A percentile compares a stretch with the other conserved stretches of the same genome.
phyloP scores from a whole-genome alignment of 352 stramenopile species.

The Globisporangium radiosum region DNA sequence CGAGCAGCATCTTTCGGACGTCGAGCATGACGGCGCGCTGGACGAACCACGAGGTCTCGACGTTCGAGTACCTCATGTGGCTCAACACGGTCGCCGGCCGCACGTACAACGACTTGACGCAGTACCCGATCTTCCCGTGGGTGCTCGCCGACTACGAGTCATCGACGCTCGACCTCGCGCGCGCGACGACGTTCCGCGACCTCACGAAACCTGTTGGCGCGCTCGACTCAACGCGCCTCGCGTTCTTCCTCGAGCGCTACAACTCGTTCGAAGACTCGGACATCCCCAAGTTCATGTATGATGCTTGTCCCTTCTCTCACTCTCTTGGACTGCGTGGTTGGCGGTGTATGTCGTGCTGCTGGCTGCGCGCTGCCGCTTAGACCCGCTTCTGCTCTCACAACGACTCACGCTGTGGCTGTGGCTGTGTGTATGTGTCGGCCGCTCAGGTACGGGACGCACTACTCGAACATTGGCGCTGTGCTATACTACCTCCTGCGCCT shows the following conservation, averaged over 20 bases:
- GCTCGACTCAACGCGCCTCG: conserved; percentile 88
- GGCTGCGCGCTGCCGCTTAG: too few relatives aligned
- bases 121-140: conserved; percentile 96
- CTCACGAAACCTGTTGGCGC: conserved; percentile 97
- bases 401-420: not conserved
- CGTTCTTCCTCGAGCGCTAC: conserved; percentile 93
- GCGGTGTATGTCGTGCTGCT: too few relatives aligned
- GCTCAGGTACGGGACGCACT: conserved; percentile 82
- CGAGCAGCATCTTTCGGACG: conserved; percentile 77
- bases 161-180: conserved; percentile 48
- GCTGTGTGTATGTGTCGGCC: not conserved
- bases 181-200: conserved; percentile 90
- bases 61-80: conserved; percentile 94
- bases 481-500: conserved; percentile 98
- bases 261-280: conserved; percentile 84
- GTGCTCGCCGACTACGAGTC: conserved; percentile 87
- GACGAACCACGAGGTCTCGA: conserved; percentile 91
- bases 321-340: too few relatives aligned
- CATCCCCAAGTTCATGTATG: conserved; percentile 85
- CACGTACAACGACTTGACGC: conserved; percentile 90
- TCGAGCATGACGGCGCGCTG: conserved; percentile 62
- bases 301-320: conserved; percentile 2
- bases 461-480: conserved; percentile 93
- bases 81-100: conserved; percentile 87
- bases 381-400: too few relatives aligned